A percentile compares a stretch with the other conserved stretches of the same genome.
These are phyloP conservation scores for Tremella yokohamensis DNA, from an alignment of 768 basidiomycete genomes.

Conservation along the genomic window DNA sequence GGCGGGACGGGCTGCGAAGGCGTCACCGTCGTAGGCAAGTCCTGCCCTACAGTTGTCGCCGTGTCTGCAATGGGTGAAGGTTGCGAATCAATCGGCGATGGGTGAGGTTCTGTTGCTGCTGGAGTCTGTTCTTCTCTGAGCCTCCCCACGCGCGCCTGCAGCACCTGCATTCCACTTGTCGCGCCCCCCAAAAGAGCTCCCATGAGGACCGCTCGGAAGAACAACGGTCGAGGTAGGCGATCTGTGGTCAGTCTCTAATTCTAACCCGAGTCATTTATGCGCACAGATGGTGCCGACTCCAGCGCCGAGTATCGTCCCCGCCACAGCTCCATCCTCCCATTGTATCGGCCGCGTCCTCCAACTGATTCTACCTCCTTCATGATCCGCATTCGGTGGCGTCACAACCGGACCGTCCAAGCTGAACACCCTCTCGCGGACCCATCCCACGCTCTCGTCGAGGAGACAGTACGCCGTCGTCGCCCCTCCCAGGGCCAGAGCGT, in stretches of 20 bases:
- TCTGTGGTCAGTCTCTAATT: conserved; percentile 22
- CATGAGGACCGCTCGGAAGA: conserved; percentile 39
- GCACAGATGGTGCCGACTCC: conserved; percentile 35
- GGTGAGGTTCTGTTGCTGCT: too few relatives aligned
- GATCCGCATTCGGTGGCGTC: conserved; percentile 10
- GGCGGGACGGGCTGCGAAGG: too few relatives aligned
- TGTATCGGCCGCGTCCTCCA: conserved; percentile 31
- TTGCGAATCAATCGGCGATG: too few relatives aligned
- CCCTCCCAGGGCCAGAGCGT: conserved; percentile 40
- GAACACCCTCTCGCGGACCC: conserved; percentile 26
- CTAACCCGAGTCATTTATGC: conserved; percentile 8
- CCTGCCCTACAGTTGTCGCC: too few relatives aligned
- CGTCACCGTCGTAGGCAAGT: too few relatives aligned
- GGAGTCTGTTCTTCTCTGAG: not conserved
- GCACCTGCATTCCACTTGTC: conserved; percentile 24
- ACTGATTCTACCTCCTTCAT: conserved; percentile 9
- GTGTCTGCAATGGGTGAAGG: too few relatives aligned
- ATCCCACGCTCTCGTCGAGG: conserved; percentile 42
- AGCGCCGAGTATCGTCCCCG: conserved; percentile 39
- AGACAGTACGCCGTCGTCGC: conserved; percentile 36
- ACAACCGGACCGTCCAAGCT: conserved; percentile 2
- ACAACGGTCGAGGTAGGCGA: conserved; percentile 38
- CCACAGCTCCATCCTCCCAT: conserved; percentile 44
- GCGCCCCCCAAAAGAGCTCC: conserved; percentile 39
- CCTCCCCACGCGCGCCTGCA: not conserved